These are phyloP conservation scores for Beta lomatogona DNA, from an alignment of 179 eudicot species.

Conservation along the genomic window DNA sequence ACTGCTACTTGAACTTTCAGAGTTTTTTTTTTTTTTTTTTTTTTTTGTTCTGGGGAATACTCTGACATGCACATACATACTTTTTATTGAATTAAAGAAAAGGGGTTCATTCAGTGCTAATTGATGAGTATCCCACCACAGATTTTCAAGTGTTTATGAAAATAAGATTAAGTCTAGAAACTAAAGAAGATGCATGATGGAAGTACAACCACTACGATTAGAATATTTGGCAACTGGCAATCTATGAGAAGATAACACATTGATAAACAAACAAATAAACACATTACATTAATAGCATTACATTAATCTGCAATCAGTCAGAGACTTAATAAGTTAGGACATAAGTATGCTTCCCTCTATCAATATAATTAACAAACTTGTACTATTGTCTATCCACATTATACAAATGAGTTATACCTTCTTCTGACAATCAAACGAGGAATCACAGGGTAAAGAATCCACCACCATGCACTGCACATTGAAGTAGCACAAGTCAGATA, in stretches of 20 bases:
- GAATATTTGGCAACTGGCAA: slow-evolving; percentile 23
- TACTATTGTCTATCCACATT: background rate
- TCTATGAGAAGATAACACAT: slow-evolving; percentile 22
- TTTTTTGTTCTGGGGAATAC: slow-evolving; percentile 1
- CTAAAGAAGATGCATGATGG: slow-evolving; percentile 29
- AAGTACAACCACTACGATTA: slow-evolving; percentile 37
- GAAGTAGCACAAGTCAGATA: slow-evolving; percentile 1
- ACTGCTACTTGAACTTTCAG: too few relatives aligned
- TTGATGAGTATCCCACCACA: slow-evolving; percentile 32
- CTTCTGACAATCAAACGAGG: background rate
- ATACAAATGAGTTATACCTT: slow-evolving; percentile 1
- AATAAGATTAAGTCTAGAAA: slow-evolving; percentile 15
- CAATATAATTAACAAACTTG: slow-evolving; percentile 24
- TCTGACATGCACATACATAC: slow-evolving; percentile 25
- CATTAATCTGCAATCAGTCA: slow-evolving; percentile 25
- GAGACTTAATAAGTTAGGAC: slow-evolving; percentile 18
- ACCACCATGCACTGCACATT: slow-evolving; percentile 8
- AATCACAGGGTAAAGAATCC: slow-evolving; percentile 7
- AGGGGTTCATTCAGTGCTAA: slow-evolving; percentile 14
- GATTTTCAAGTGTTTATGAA: slow-evolving; percentile 20
- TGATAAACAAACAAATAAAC: slow-evolving; percentile 18
- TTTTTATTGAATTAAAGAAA: slow-evolving; percentile 1
- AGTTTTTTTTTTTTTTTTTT: too few relatives aligned
- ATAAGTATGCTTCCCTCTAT: background rate
- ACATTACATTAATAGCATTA: background rate